phyloP scores from a whole-genome alignment of 2,329 filamentous ascomycete genomes.

The Penicillium sclerotiorum region DNA sequence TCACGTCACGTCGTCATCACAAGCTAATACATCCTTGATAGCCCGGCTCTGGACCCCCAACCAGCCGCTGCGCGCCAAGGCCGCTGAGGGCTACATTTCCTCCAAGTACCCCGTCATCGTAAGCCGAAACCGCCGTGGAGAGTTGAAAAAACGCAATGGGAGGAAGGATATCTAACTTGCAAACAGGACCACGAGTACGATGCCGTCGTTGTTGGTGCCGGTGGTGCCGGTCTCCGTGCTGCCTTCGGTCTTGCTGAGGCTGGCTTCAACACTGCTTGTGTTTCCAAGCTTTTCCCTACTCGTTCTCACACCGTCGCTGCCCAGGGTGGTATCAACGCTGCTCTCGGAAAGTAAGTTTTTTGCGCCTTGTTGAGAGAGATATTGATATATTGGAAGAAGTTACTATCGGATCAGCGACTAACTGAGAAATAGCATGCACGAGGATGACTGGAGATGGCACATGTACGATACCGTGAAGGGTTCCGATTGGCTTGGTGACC shows the following conservation, averaged over 20 bases:
- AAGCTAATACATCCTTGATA: constrained; percentile 43
- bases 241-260: constrained; percentile 66
- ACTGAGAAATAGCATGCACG: constrained; percentile 75
- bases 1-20: constrained; percentile 16
- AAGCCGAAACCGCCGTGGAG: constrained; percentile 46
- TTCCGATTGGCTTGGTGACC: constrained; percentile 95
- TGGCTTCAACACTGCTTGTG: constrained; percentile 66
- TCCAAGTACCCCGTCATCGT: constrained; percentile 94
- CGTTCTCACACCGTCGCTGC: constrained; percentile 68
- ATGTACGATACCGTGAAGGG: constrained; percentile 99
- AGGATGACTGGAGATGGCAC: constrained; percentile 98
- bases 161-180: constrained; percentile 21
- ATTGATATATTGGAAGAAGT: not conserved
- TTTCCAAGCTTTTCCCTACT: constrained; percentile 66
- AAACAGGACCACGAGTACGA: constrained; percentile 95
- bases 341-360: constrained; percentile 45
- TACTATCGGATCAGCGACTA: constrained; percentile 18
- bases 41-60: constrained; percentile 81
- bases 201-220: constrained; percentile 78
- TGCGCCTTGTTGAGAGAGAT: not conserved
- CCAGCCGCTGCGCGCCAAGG: constrained; percentile 85
- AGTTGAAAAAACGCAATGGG: not conserved
- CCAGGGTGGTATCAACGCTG: constrained; percentile 63
- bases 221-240: constrained; percentile 65
- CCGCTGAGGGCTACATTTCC: constrained; percentile 83